Base-by-base conservation (phyloP, 2,329 filamentous ascomycete species). In the Pseudocercospora musae region DNA sequence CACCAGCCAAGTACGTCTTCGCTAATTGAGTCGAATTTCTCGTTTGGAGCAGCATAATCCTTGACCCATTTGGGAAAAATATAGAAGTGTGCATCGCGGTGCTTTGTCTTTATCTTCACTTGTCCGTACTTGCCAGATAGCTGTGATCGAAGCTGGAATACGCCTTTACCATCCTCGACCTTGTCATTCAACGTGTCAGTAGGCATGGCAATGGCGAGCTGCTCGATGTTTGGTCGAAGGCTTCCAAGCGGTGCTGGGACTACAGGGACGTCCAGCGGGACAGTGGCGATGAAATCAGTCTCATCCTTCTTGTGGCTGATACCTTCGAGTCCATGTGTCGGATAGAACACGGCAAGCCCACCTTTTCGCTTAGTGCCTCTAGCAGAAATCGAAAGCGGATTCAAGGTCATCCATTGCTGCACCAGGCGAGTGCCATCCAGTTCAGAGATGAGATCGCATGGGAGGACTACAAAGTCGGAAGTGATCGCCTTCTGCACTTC, bases 1-100 rank as follows among this genome's bases (percentile, higher is more conserved):
- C 93, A 96, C 90, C 91, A 96, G 6, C 93, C 92, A 15, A 98
- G 81, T 5, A 97, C 87, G 72, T 98, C 94, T 75, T 98, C 94
- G 31, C 90, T 90, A 53, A 99, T 87, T 60, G 89, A 96, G 70
- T 96, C 91, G 66, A 99, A 86, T 10, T 85, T 87, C 29, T 93
- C 89, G 71, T 97, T 96, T 65, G 84, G 81, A 62, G 86, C 85
- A 46, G 96, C 86, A 75, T 96, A 90, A 58, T 96, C 89, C 71
- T 96, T 85, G 8, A 96, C 85, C 94, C 95, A 98, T 68, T 87
- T 87, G 0, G 95, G 95, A 68, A 99, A 91, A 66, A 99, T 87
- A 77, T 99, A 99, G 62, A 98, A 89, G 73, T 98, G 94, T 0
- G 94, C 91, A 74, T 98, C 94, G 46, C 95, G 86, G 74, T 96